Evolutionary conservation across 495 filamentous ascomycete species (phyloP), one percentile per base, ranked within the genome.

Genomic region (Cercophora scortea): DNA sequence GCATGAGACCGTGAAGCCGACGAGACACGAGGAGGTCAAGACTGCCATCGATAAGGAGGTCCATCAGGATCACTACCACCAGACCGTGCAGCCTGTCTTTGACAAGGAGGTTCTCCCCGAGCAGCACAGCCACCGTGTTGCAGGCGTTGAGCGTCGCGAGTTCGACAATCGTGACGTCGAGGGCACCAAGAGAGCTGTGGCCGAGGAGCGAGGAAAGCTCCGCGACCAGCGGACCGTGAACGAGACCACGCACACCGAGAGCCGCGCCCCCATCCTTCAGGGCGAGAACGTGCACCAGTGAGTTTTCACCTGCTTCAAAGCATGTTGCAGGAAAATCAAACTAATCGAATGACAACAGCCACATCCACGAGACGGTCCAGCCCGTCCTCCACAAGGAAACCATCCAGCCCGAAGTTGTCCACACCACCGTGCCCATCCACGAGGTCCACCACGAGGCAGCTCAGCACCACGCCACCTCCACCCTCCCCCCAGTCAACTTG

Each of bases 401-500:
- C 12, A 75, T 86, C 47, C 80, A 85, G 56, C 82, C 82, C 6
- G 70, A 73, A 6, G 79, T 87, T 16, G 73, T 56, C 18, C 61
- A 87, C 64, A 85, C 79, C 43, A 84, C 81, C n/a, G 71, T 83
- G 7, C 83, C 80, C 0, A 72, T 86, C 54, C 84, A 86, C 52
- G 84, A 87, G 61, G 69, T 76, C 1, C 82, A 85, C 57, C 80
- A 84, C 51, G 78, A 83, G 39, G 71, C 77, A 15, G 71, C 81
- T 7, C 74, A 79, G 50, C 77, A 82, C 63, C 83, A 87, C 66
- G 62, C 68, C 17, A 71, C 79, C 8, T 76, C 78, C 3, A 68
- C 75, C 11, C 69, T 85, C 11, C 83, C 82, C 6, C 71, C 79
- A n/a, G 73, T 85, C 51, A 79, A 64, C 41, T 75, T 86, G 72